Percentiles rank a stretch among this genome's conserved stretches.
Evolutionary conservation across 257 asterid species (phyloP).

Genomic region (Solanum chiquidenum): DNA sequence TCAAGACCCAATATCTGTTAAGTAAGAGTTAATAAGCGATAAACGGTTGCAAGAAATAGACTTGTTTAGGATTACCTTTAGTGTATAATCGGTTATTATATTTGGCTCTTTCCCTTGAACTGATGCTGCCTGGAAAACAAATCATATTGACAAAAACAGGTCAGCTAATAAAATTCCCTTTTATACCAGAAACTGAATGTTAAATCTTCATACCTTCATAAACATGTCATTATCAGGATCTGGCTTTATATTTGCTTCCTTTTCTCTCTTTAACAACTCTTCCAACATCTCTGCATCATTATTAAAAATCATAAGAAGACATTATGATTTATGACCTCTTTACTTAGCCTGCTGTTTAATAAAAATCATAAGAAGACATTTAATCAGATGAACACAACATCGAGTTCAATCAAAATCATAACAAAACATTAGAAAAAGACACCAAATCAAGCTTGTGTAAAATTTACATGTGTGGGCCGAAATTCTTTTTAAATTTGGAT

Average conservation of each 20-base stretch:
- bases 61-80: constrained; percentile 39
- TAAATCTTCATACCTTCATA: constrained; percentile 56
- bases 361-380: neutral
- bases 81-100: constrained; percentile 63
- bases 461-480: no score
- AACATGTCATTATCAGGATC: constrained; percentile 71
- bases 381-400: neutral
- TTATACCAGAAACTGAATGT: neutral
- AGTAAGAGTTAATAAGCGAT: neutral
- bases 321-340: neutral
- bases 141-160: neutral
- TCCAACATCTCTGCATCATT: constrained; percentile 47
- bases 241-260: constrained; percentile 72
- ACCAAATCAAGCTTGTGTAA: neutral
- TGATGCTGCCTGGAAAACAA: constrained; percentile 48
- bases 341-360: neutral
- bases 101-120: constrained; percentile 72
- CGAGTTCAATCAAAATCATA: neutral
- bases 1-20: constrained; percentile 77
- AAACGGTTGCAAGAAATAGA: neutral
- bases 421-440: neutral
- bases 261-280: constrained; percentile 78
- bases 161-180: neutral
- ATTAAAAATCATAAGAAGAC: neutral
- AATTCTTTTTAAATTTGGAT: neutral